Conservation (phyloP, 2,329 filamentous ascomycete species). For the Ophiocordyceps unilateralis region DNA sequence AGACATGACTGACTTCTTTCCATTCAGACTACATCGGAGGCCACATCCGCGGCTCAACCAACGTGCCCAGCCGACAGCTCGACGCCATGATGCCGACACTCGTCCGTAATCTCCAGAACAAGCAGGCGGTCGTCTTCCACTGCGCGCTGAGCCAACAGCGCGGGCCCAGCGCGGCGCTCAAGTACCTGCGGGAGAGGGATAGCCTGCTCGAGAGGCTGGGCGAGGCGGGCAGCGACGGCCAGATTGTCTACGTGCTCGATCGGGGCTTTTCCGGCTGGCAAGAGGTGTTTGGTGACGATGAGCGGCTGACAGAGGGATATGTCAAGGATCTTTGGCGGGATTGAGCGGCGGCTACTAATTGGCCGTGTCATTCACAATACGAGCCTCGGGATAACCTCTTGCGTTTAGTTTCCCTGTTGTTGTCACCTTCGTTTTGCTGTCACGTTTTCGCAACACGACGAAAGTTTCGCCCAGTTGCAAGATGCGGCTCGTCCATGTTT, state of each 20-base stretch:
- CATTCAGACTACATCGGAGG: conserved; percentile 75
- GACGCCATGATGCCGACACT: conserved; percentile 68
- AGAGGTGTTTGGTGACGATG: conserved; percentile 62
- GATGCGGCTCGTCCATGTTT: too few species aligned
- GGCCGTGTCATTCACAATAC: too few species aligned
- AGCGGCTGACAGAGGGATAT: conserved; percentile 68
- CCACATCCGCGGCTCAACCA: conserved; percentile 62
- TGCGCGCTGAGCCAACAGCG: conserved; percentile 84
- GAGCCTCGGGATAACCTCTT: too few species aligned
- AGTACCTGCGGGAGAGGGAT: conserved; percentile 58
- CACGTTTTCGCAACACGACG: too few species aligned
- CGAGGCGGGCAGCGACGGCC: conserved; percentile 19
- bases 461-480: too few species aligned
- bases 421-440: too few species aligned
- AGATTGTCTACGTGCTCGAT: conserved; percentile 69
- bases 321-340: conserved; percentile 69
- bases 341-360: too few species aligned
- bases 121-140: conserved; percentile 82
- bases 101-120: conserved; percentile 57
- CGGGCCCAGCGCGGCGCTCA: conserved; percentile 67
- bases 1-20: neutral
- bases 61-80: conserved; percentile 57
- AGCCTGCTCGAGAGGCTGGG: conserved; percentile 18
- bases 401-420: too few species aligned
- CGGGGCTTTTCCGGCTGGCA: conserved; percentile 83